A percentile compares a stretch with the other conserved stretches of the same genome.
Evolutionary conservation across 192 early-diverging fungal species (phyloP).

Genomic region (Podila verticillata): DNA sequence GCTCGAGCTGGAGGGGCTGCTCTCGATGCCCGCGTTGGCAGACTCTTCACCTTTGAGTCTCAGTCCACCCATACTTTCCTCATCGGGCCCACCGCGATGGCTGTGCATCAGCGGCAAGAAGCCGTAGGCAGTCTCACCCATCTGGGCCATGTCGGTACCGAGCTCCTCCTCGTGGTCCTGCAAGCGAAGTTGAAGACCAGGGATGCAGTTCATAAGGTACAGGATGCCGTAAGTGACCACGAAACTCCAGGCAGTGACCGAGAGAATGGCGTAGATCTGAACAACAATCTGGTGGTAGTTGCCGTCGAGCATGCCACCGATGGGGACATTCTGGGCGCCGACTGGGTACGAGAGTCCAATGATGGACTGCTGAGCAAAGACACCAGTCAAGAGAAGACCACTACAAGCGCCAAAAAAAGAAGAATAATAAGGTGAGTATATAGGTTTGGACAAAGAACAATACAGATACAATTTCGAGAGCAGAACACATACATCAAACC

Average conservation of each 20-base stretch:
- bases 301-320: conserved; percentile 83
- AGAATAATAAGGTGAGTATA: conserved; percentile 54
- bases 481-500: conserved; percentile 60
- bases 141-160: conserved; percentile 85
- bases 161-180: conserved; percentile 76
- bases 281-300: conserved; percentile 83
- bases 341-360: conserved; percentile 69
- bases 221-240: conserved; percentile 78
- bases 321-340: conserved; percentile 56
- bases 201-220: conserved; percentile 75
- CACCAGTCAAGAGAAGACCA: conserved; percentile 85
- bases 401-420: conserved; percentile 61
- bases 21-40: conserved; percentile 1
- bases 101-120: conserved; percentile 32
- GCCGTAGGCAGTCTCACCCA: conserved; percentile 82
- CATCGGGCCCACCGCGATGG: conserved; percentile 11
- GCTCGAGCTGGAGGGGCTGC: conserved; percentile 9
- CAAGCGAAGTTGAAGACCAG: conserved; percentile 79
- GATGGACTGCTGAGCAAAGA: conserved; percentile 82
- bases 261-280: conserved; percentile 78
- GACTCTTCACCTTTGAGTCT: background rate
- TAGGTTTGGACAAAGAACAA: background rate
- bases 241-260: conserved; percentile 82
- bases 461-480: background rate
- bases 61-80: conserved; percentile 12